Percentiles rank a stretch among this genome's conserved stretches.
These are phyloP conservation scores for Triticum turgidum DNA, from an alignment of 176 grass and related monocot genomes.

Conservation along the genomic window DNA sequence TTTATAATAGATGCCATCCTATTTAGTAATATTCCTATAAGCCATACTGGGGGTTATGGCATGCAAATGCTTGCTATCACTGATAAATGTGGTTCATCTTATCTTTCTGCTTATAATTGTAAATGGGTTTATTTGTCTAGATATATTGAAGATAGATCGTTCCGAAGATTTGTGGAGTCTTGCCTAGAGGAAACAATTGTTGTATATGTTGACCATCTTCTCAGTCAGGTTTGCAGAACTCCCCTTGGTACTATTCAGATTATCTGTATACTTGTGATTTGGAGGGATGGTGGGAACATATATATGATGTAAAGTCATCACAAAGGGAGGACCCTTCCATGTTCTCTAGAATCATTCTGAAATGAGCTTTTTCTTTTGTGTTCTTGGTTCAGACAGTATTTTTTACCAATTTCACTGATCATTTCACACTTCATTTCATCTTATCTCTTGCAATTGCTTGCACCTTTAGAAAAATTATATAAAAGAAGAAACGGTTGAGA, in stretches of 20 bases:
- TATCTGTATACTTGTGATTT: neutral
- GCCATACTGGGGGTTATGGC: neutral
- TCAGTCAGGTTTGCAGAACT: slow-evolving; percentile 71
- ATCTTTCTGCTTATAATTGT: slow-evolving; percentile 19
- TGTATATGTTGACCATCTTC: slow-evolving; percentile 89
- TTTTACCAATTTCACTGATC: slow-evolving; percentile 7
- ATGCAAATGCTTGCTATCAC: slow-evolving; percentile 17
- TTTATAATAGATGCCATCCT: neutral
- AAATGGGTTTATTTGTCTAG: slow-evolving; percentile 43
- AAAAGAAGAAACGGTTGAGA: slow-evolving; percentile 78
- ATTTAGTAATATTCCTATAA: neutral
- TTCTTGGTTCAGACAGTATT: slow-evolving; percentile 10
- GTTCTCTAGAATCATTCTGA: slow-evolving; percentile 14
- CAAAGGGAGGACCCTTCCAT: slow-evolving; percentile 4
- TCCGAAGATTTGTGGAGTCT: slow-evolving; percentile 97
- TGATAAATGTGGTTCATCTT: slow-evolving; percentile 1
- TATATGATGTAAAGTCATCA: neutral
- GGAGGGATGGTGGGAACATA: neutral
- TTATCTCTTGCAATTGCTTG: slow-evolving; percentile 20
- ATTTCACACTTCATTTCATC: neutral
- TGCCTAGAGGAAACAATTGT: slow-evolving; percentile 96
- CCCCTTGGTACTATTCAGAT: slow-evolving; percentile 10
- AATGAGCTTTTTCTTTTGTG: neutral
- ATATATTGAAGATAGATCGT: slow-evolving; percentile 95
- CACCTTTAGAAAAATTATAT: slow-evolving; percentile 74